Percentiles rank a stretch among this genome's conserved stretches.
Evolutionary conservation across 257 asterid genomes (phyloP).

Genomic region (Solanum chiquidenum): DNA sequence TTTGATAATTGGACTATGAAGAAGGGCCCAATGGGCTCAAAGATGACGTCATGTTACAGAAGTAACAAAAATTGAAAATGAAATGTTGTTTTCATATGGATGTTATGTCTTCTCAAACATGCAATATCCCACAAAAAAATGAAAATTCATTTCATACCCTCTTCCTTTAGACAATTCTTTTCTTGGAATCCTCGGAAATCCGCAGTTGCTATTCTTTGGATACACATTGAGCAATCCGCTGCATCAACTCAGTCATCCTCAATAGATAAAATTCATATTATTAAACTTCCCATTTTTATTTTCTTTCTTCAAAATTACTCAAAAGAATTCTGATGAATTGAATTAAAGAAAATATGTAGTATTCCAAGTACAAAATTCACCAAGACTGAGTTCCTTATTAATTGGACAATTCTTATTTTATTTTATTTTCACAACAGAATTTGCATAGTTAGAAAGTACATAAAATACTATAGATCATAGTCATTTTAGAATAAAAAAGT

Average conservation of each 20-base stretch:
- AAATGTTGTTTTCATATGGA: not conserved
- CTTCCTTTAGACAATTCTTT: not conserved
- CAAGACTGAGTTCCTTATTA: not conserved
- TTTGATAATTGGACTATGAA: not conserved
- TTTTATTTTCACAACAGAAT: not conserved
- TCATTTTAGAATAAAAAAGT: not conserved
- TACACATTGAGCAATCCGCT: accelerated
- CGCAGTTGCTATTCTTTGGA: not conserved
- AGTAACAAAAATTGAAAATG: not conserved
- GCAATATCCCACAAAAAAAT: not conserved
- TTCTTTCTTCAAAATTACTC: not conserved
- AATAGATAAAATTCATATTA: not conserved
- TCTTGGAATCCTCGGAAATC: not conserved
- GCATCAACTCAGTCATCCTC: not conserved
- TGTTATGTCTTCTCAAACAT: not conserved
- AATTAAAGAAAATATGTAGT: not conserved
- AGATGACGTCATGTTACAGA: not conserved
- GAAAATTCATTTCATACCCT: not conserved
- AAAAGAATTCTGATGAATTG: not conserved
- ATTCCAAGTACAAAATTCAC: not conserved
- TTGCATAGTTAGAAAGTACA: not conserved
- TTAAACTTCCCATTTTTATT: not conserved
- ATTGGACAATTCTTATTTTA: not conserved
- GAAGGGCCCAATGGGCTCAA: not conserved
- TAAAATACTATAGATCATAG: not conserved